Conservation (phyloP, 2,329 filamentous ascomycete species). For the Cephalotrichum gorgonifer region DNA sequence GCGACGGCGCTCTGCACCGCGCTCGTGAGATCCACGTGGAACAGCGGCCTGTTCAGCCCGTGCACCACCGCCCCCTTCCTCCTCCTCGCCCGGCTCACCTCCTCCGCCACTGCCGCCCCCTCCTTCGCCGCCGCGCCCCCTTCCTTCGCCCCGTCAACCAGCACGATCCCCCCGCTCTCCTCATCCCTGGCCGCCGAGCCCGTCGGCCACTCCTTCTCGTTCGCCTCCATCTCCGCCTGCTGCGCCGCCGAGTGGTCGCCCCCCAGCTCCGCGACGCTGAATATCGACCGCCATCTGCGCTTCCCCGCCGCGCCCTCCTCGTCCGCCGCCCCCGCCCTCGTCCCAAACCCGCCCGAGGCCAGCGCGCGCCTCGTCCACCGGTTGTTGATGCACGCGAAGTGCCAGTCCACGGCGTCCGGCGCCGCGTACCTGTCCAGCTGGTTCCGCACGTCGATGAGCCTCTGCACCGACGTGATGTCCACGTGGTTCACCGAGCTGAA, state of each 20-base stretch:
- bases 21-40: conserved; percentile 86
- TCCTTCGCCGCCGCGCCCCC: conserved; percentile 42
- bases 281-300: conserved; percentile 85
- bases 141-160: conserved; percentile 75
- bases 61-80: conserved; percentile 46
- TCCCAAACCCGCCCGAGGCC: conserved; percentile 79
- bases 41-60: conserved; percentile 80
- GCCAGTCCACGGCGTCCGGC: conserved; percentile 83
- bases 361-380: conserved; percentile 90
- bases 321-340: conserved; percentile 44
- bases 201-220: conserved; percentile 28
- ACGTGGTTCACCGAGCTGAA: conserved; percentile 91
- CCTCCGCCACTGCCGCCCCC: conserved; percentile 10
- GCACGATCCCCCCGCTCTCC: conserved; percentile 88
- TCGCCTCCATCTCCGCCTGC: conserved; percentile 49
- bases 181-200: conserved; percentile 39
- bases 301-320: conserved; percentile 34
- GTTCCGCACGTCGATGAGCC: conserved; percentile 87
- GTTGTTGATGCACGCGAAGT: conserved; percentile 89
- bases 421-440: conserved; percentile 79
- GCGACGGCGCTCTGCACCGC: conserved; percentile 80
- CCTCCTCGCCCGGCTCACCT: neutral
- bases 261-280: conserved; percentile 80
- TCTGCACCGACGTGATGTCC: conserved; percentile 85
- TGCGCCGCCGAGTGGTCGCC: conserved; percentile 60